phyloP scores from a whole-genome alignment of 1,284 basidiomycete species.

The Pseudozyma sp. region DNA sequence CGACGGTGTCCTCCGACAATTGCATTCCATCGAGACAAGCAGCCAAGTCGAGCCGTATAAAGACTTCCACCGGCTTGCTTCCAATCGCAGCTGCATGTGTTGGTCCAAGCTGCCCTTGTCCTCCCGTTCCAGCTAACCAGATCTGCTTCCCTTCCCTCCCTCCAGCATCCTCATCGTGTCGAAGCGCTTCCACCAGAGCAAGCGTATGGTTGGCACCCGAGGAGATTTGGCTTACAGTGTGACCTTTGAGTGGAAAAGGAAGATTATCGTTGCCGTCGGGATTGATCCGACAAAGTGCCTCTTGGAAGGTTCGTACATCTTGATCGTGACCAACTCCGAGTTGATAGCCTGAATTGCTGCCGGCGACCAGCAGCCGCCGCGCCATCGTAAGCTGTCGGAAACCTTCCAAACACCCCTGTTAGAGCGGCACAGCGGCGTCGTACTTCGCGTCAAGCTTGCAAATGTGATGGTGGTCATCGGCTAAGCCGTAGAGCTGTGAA shows the following conservation, averaged over 20 bases:
- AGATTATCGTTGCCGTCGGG: neutral
- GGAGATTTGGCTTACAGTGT: slow-evolving; percentile 16
- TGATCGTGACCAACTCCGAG: slow-evolving; percentile 31
- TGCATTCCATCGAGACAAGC: neutral
- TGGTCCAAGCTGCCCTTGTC: slow-evolving; percentile 37
- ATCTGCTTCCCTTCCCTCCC: slow-evolving; percentile 7
- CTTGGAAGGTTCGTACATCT: slow-evolving; percentile 17
- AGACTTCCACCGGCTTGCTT: slow-evolving; percentile 2
- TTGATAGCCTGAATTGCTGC: slow-evolving; percentile 50
- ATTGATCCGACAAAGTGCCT: slow-evolving; percentile 18
- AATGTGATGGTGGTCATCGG: slow-evolving; percentile 5
- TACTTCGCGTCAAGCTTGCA: neutral
- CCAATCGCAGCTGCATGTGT: neutral
- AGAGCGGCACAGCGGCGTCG: neutral
- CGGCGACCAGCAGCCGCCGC: slow-evolving; percentile 32
- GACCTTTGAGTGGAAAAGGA: slow-evolving; percentile 24
- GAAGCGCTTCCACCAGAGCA: slow-evolving; percentile 17
- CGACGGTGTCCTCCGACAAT: neutral
- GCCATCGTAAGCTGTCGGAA: slow-evolving; percentile 8
- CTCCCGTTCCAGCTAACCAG: slow-evolving; percentile 27
- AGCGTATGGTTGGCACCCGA: slow-evolving; percentile 50
- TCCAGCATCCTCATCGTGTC: neutral
- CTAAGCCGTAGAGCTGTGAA: neutral
- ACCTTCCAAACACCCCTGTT: neutral
- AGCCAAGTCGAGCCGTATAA: slow-evolving; percentile 22